Conservation (phyloP, 176 grass and related monocot genomes). For the Hordeum marinum region DNA sequence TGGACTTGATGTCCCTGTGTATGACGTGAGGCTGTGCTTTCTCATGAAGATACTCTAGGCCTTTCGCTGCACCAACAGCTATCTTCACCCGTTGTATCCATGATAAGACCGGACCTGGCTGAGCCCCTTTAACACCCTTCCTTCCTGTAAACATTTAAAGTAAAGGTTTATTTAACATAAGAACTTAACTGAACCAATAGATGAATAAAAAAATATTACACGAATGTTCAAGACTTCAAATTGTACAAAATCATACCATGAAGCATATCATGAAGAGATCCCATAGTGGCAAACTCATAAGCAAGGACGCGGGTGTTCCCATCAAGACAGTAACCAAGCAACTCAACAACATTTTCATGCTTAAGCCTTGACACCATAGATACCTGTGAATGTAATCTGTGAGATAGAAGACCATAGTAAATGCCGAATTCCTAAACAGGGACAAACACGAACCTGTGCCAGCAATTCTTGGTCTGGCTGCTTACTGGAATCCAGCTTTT, state of each 20-base stretch:
- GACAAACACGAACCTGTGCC: conserved; percentile 45
- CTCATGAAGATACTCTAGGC: conserved; percentile 81
- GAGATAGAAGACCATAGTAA: not conserved
- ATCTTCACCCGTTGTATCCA: conserved; percentile 76
- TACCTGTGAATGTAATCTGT: conserved; percentile 34
- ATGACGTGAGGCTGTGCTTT: conserved; percentile 77
- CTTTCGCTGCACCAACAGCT: conserved; percentile 78
- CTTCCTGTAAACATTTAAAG: conserved; percentile 43
- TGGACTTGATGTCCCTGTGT: conserved; percentile 81
- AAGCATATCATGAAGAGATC: conserved; percentile 86
- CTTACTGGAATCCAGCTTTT: conserved; percentile 85
- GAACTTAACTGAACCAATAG: not conserved
- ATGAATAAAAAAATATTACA: conserved; percentile 8
- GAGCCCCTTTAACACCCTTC: conserved; percentile 84
- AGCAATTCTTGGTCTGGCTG: conserved; percentile 88
- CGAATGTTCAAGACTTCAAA: not conserved
- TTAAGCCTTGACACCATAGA: conserved; percentile 77
- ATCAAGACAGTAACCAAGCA: conserved; percentile 75
- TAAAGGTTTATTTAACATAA: not conserved
- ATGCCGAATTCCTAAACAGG: conserved; percentile 5
- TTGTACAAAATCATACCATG: conserved; percentile 53
- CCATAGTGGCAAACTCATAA: conserved; percentile 81
- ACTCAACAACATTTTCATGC: conserved; percentile 81
- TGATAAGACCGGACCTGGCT: conserved; percentile 71
- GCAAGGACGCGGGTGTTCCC: conserved; percentile 58